Conservation (phyloP, 2,329 filamentous ascomycete genomes). For the Penicillium sclerotigenum region DNA sequence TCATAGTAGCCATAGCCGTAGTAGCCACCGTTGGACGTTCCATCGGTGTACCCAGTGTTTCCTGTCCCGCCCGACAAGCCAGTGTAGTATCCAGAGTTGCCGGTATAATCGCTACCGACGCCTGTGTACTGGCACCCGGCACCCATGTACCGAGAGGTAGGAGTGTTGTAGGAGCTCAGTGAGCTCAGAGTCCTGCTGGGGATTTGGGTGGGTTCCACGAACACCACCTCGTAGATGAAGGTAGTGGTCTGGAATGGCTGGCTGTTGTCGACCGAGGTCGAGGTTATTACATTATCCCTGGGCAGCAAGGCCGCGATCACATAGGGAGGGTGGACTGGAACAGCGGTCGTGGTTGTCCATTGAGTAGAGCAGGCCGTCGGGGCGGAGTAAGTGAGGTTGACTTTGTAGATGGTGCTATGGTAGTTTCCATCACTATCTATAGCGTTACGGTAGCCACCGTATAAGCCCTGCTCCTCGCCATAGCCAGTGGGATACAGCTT, state of each 20-base stretch:
- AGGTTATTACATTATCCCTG: conserved; percentile 21
- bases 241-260: conserved; percentile 27
- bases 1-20: conserved; percentile 8
- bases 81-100: neutral
- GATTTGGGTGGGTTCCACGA: conserved; percentile 30
- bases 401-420: conserved; percentile 23
- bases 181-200: conserved; percentile 18
- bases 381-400: conserved; percentile 29
- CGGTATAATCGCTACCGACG: neutral
- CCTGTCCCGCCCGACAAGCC: neutral
- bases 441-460: neutral
- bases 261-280: conserved; percentile 21
- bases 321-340: conserved; percentile 17
- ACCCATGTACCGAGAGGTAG: conserved; percentile 16
- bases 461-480: conserved; percentile 5
- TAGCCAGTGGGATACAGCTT: conserved; percentile 29
- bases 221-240: conserved; percentile 25
- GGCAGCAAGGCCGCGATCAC: conserved; percentile 19
- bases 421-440: conserved; percentile 2
- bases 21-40: neutral
- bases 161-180: conserved; percentile 21
- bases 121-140: conserved; percentile 12
- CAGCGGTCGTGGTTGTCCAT: conserved; percentile 27
- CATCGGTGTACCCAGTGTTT: neutral
- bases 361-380: conserved; percentile 28